Percentiles rank a stretch among this genome's conserved stretches.
Evolutionary conservation across 768 basidiomycete genomes (phyloP).

Genomic region (Cyclocybe aegerita): DNA sequence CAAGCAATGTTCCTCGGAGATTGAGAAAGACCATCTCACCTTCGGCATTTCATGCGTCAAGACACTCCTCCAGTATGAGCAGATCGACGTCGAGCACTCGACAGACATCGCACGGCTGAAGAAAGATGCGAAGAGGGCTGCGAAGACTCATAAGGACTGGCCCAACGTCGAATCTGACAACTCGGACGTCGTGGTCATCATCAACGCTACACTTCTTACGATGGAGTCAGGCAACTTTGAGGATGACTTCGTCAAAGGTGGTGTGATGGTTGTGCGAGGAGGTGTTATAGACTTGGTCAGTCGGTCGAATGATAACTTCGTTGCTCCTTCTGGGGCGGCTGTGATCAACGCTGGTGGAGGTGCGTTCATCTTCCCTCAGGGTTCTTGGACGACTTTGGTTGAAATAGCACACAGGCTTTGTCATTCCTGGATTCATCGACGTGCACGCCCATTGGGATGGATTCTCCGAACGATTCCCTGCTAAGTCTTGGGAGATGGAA

Average conservation of each 20-base stretch:
- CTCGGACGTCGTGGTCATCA: conserved; percentile 53
- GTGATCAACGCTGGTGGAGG: conserved; percentile 64
- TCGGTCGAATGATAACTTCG: conserved; percentile 24
- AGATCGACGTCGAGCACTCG: conserved; percentile 56
- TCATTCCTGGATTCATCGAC: conserved; percentile 74
- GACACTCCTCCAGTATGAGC: conserved; percentile 53
- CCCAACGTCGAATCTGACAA: conserved; percentile 16
- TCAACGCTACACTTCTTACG: conserved; percentile 69
- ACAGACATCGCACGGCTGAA: conserved; percentile 64
- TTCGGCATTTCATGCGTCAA: conserved; percentile 68
- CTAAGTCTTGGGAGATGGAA: conserved; percentile 72
- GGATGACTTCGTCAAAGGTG: conserved; percentile 51
- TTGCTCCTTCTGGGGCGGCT: conserved; percentile 37
- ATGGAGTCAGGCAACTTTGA: conserved; percentile 56
- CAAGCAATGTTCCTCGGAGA: conserved; percentile 43
- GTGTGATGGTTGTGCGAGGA: conserved; percentile 50
- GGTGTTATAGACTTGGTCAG: conserved; percentile 59
- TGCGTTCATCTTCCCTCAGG: conserved; percentile 23
- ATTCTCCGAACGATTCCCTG: conserved; percentile 49
- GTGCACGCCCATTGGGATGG: conserved; percentile 77
- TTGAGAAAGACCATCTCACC: conserved; percentile 46
- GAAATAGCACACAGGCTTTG: conserved; percentile 43
- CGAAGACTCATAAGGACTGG: conserved; percentile 17
- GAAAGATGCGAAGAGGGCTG: conserved; percentile 38
- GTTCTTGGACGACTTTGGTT: not conserved